Evolutionary conservation across 768 basidiomycete genomes (phyloP), one percentile per base, ranked within the genome.

Genomic region (Trametes gibbosa): DNA sequence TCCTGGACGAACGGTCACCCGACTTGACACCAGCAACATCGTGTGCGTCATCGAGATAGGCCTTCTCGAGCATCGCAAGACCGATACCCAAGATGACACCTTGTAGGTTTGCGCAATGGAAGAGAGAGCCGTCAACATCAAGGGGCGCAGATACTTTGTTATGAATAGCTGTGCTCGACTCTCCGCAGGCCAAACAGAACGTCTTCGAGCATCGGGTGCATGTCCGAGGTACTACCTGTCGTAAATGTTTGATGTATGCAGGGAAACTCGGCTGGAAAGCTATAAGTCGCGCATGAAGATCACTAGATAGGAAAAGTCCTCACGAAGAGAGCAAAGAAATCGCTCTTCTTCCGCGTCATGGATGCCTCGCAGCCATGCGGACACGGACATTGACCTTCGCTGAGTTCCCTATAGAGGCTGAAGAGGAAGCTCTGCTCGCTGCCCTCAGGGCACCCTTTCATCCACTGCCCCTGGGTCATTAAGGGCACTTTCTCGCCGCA

Each of bases 401-500:
- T 81, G 51, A 95, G 78, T 63, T 89, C 81, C 47, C 85, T 82
- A 71, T 94, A 95, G 29, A 94, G 81, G 63, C 85, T 82, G 74
- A 97, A 97, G 51, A 97, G 77, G 74, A 89, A 90, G 58, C 84
- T 84, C 69, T 97, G 94, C 71, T 97, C 94, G 67, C 87, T 86
- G 51, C 90, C 92, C 71, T 96, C 94, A 0, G 95, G 94, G 73
- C 95, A 97, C 19, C 95, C 95, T 70, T 90, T 92, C 95, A 97
- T 97, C 93, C 93, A 97, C 69, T 95, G 87, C 25, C 91, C 92
- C 72, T 92, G 90, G 21, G 86, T 86, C 82, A 96, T 85, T 40
- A 95, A 74, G 63, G 83, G 83, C 32, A 85, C 78, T 17, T 73
- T 72, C 56, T 84, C 81, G 40, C 72, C 73, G 8, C 70, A 76